These are phyloP conservation scores for Saprolegnia diclina DNA, from an alignment of 352 stramenopile species.

Conservation along the genomic window DNA sequence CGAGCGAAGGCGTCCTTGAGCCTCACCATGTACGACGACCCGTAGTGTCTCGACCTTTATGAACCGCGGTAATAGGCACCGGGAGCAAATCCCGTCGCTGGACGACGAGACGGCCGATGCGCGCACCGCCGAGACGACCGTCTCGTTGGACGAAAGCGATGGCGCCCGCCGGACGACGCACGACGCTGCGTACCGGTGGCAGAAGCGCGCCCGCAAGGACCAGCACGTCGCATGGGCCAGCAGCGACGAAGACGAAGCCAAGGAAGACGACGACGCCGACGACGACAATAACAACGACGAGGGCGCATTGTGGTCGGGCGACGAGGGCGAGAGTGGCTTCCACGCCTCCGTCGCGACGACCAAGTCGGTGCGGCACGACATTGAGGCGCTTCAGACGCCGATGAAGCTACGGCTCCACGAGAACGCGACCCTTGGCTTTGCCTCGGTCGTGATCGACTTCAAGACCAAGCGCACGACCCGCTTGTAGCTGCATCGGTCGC, in stretches of 20 bases:
- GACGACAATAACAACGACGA: too few relatives aligned
- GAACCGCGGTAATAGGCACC: neutral
- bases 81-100: neutral
- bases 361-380: neutral
- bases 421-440: constrained; percentile 20
- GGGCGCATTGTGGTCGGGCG: neutral
- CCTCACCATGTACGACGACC: constrained; percentile 10
- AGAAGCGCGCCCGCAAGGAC: neutral
- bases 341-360: neutral
- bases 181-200: constrained; percentile 5
- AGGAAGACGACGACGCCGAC: neutral
- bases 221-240: neutral
- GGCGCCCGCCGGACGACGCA: neutral
- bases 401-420: constrained; percentile 5
- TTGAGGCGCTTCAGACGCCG: constrained; percentile 16
- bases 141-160: neutral
- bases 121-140: neutral
- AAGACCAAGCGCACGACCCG: constrained; percentile 3
- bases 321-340: neutral
- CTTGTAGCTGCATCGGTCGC: neutral
- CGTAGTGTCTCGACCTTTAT: neutral
- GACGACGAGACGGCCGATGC: neutral
- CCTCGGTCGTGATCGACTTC: constrained; percentile 22
- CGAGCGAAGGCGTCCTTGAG: constrained; percentile 4
- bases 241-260: constrained; percentile 14